These are phyloP conservation scores for Vairimorpha ceranae DNA, from an alignment of 371 early-diverging fungal genomes.

Conservation along the genomic window DNA sequence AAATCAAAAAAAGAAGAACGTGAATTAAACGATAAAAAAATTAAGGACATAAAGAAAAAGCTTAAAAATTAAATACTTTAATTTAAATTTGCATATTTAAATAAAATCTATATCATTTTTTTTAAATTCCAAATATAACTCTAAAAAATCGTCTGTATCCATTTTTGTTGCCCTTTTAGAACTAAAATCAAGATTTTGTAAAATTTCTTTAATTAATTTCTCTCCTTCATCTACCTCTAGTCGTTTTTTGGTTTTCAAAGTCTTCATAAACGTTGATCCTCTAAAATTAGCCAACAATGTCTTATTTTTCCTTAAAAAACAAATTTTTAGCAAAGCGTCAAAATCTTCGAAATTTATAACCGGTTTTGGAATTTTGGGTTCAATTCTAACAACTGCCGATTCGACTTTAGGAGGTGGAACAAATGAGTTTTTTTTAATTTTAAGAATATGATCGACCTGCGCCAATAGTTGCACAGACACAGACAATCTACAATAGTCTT, in stretches of 20 bases:
- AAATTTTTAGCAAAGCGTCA: slow-evolving; percentile 85
- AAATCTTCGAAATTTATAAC: slow-evolving; percentile 87
- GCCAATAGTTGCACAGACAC: slow-evolving; percentile 92
- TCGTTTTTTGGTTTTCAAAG: slow-evolving; percentile 68
- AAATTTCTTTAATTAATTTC: slow-evolving; percentile 28
- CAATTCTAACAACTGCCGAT: slow-evolving; percentile 81
- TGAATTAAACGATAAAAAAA: neutral
- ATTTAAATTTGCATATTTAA: no score
- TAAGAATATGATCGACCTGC: slow-evolving; percentile 90
- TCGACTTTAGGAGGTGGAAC: slow-evolving; percentile 97
- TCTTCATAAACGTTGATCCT: slow-evolving; percentile 64
- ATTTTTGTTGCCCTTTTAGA: slow-evolving; percentile 78
- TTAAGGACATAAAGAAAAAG: neutral
- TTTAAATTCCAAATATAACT: slow-evolving; percentile 60
- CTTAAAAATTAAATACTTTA: no score
- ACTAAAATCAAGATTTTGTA: slow-evolving; percentile 59
- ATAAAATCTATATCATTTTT: slow-evolving; percentile 54
- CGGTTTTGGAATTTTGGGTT: slow-evolving; percentile 82
- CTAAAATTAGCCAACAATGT: slow-evolving; percentile 82
- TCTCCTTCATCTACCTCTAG: slow-evolving; percentile 41
- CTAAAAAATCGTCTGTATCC: slow-evolving; percentile 78
- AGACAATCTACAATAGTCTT: slow-evolving; percentile 82
- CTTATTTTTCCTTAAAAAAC: slow-evolving; percentile 92
- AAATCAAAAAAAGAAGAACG: neutral
- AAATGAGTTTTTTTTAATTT: slow-evolving; percentile 88